A percentile compares a stretch with the other conserved stretches of the same genome.
Conservation (phyloP, 768 basidiomycete genomes). For the Lyophyllum decastes region DNA sequence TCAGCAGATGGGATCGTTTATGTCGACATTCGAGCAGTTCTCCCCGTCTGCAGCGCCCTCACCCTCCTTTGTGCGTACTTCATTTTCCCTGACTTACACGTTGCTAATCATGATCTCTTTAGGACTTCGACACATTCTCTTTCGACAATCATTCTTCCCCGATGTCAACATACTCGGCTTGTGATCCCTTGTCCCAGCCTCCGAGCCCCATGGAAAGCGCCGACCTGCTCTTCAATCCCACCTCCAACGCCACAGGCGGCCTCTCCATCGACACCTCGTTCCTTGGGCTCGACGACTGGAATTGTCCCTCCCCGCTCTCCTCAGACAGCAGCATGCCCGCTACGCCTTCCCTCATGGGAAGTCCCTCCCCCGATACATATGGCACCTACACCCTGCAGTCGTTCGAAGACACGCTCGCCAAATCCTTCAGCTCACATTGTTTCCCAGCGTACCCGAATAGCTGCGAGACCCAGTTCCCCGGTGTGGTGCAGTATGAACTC, state of each 20-base stretch:
- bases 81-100: conserved; percentile 3
- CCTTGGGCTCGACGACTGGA: conserved; percentile 39
- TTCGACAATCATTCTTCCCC: conserved; percentile 41
- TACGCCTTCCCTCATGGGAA: conserved; percentile 37
- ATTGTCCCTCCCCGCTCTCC: conserved; percentile 41
- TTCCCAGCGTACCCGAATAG: conserved; percentile 21
- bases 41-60: conserved; percentile 39
- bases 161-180: conserved; percentile 26
- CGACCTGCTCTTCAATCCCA: conserved; percentile 10
- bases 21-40: conserved; percentile 34
- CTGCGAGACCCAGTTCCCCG: conserved; percentile 18
- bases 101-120: conserved; percentile 1
- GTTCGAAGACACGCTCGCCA: conserved; percentile 32
- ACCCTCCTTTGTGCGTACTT: conserved; percentile 49
- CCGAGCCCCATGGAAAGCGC: conserved; percentile 19
- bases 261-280: conserved; percentile 45
- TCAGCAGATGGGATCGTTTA: conserved; percentile 31
- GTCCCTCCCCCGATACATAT: conserved; percentile 29
- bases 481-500: conserved; percentile 7
- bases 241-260: conserved; percentile 16
- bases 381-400: conserved; percentile 29
- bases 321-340: conserved; percentile 37
- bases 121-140: conserved; percentile 49
- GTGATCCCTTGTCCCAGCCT: conserved; percentile 25
- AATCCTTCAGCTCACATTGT: conserved; percentile 22